Evolutionary conservation across 169 alveolate species (phyloP).

Genomic region (Toxoplasma gondii): DNA sequence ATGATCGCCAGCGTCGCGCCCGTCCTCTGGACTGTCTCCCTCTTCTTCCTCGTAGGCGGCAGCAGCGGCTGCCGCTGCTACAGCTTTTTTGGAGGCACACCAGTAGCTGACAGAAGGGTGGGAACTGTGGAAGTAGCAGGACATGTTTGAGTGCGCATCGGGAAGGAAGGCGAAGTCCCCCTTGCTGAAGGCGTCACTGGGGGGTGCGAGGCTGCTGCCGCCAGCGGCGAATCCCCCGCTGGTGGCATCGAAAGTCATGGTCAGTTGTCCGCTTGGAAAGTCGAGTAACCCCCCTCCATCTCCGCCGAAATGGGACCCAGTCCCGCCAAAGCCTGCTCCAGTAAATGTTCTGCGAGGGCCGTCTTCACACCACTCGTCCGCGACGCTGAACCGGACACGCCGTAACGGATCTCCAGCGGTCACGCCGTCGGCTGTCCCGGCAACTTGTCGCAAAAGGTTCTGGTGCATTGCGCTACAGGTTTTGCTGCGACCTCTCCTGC

Average conservation of each 20-base stretch:
- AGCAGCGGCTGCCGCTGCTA: conserved; percentile 29
- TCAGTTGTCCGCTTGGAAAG: conserved; percentile 25
- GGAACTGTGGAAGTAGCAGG: conserved; percentile 28
- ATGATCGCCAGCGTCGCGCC: background rate
- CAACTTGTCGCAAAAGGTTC: background rate
- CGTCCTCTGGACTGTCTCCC: background rate
- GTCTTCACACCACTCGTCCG: conserved; percentile 23
- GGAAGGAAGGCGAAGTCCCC: conserved; percentile 42
- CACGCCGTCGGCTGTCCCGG: background rate
- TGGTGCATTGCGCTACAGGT: conserved; percentile 3
- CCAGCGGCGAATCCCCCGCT: conserved; percentile 42
- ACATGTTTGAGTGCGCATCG: conserved; percentile 34
- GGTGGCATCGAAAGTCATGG: conserved; percentile 30
- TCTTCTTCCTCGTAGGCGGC: background rate
- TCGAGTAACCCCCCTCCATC: conserved; percentile 3
- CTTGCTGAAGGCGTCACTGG: conserved; percentile 55
- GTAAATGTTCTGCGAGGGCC: background rate
- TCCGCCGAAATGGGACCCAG: background rate
- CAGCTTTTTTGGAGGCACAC: conserved; percentile 20
- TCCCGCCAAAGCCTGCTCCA: background rate
- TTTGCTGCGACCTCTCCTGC: conserved; percentile 15
- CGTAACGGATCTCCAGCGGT: conserved; percentile 29
- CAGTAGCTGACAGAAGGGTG: conserved; percentile 15
- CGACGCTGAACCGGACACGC: conserved; percentile 32
- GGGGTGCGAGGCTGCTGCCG: conserved; percentile 32